Evolutionary conservation across 805 yeast genomes (phyloP), one percentile per base, ranked within the genome.

Genomic region (Wickerhamia fluorescens): DNA sequence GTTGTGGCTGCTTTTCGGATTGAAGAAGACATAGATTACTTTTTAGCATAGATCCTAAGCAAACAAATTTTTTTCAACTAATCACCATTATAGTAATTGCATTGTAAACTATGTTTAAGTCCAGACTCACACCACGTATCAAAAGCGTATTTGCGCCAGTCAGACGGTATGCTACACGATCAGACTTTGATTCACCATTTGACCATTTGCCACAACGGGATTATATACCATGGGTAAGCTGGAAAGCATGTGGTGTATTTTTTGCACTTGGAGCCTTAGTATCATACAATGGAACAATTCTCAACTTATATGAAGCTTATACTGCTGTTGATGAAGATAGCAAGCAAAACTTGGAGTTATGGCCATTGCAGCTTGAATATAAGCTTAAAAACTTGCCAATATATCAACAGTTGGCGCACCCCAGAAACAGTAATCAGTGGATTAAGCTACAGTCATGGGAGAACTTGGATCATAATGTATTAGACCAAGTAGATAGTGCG

Each of bases 311-410:
- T 19, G 51, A 53, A 19, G 40, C 47, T 2, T 51, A 47, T 18
- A 45, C 48, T 1, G 39, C 40, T 20, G 40, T 44, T 1, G 44
- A 35, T 6, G 55, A 44, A 9, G 35, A 33, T 5, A 42, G 30
- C 5, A 44, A 40, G 14, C 50, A 44, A 22, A 41, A 40, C 14
- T 45, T 41, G 16, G 50, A 45, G 2, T 33, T 58, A 12, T 40
- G 52, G 11, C 57, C 62, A 1, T 37, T 58, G 20, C 54, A 55
- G 17, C 49, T 84, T 28, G 75, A 71, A 36, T 50, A 53, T 15
- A 56, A 75, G 36, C 49, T 79, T 25, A 58, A 66, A 19, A 44
- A 56, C 4, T 50, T 81, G 27, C 71, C 75, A 0, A 49, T 78
- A 3, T 77, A 76, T 26, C 56, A 71, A 36, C 52, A 67, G 28